A percentile compares a stretch with the other conserved stretches of the same genome.
phyloP scores from a whole-genome alignment of 108 stramenopile genomes.

The Craspedostauros australis region DNA sequence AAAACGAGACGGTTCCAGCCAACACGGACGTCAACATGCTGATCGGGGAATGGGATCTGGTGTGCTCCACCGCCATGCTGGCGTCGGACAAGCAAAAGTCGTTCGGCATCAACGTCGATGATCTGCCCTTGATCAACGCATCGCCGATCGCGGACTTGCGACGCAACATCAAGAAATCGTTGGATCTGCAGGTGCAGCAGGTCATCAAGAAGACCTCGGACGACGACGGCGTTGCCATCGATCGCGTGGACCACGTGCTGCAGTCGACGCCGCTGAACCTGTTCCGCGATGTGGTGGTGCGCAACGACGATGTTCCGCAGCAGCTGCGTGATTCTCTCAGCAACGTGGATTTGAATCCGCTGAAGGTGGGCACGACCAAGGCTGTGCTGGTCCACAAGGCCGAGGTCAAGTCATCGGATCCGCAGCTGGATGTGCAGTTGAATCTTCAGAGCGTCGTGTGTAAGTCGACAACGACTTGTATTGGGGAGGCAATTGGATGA shows the following conservation, averaged over 20 bases:
- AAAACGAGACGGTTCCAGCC: slow-evolving; percentile 14
- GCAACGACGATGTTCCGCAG: too few species aligned
- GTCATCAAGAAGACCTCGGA: slow-evolving; percentile 33
- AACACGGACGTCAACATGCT: slow-evolving; percentile 4
- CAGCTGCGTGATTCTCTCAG: slow-evolving; percentile 30
- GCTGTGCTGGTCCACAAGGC: slow-evolving; percentile 71
- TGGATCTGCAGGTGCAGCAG: slow-evolving; percentile 50
- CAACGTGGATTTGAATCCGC: slow-evolving; percentile 57
- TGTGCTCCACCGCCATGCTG: slow-evolving; percentile 40
- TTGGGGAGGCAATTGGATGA: slow-evolving; percentile 5
- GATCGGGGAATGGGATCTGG: slow-evolving; percentile 66
- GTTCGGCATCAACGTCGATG: slow-evolving; percentile 21
- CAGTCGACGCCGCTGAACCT: slow-evolving; percentile 49
- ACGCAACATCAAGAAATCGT: slow-evolving; percentile 25
- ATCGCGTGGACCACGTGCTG: slow-evolving; percentile 63
- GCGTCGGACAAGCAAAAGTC: slow-evolving; percentile 2
- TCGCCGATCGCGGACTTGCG: slow-evolving; percentile 33
- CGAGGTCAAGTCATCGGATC: slow-evolving; percentile 37
- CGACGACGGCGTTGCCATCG: slow-evolving; percentile 10
- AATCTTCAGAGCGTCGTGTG: slow-evolving; percentile 34
- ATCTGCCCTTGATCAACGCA: slow-evolving; percentile 31
- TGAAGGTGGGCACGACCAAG: slow-evolving; percentile 51
- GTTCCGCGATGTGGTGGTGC: slow-evolving; percentile 22
- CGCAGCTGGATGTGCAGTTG: slow-evolving; percentile 50
- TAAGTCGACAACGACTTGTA: slow-evolving; percentile 13